Evolutionary conservation across 2,329 filamentous ascomycete species (phyloP), one percentile per base, ranked within the genome.

Genomic region (Kalaharituber pfeilii): DNA sequence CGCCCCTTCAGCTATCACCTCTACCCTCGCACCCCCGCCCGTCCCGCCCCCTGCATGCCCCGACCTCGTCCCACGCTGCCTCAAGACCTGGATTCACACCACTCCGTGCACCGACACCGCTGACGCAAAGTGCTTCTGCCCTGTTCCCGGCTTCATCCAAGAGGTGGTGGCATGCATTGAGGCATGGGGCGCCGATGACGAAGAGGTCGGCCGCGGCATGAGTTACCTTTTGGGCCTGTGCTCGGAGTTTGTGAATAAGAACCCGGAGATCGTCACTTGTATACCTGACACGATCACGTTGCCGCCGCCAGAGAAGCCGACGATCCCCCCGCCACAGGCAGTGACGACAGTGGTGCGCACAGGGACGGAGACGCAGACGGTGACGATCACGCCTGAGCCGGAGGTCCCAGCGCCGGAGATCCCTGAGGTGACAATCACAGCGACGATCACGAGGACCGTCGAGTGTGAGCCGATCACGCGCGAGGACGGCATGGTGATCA

Each of bases 171-270:
- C 77, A 58, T 96, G 89, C 71, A 75, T 96, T 63, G 79, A 81
- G 65, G 77, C 87, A 55, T 82, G 87, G 75, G 83, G 81, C 60
- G 74, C 75, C 56, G 75, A 75, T 56, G 75, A 81, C 57, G 72
- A 76, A 47, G 76, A 84, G 66, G 75, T 89, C 62, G 73, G 78
- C 53, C 71, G 79, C 63, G 85, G 86, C 57, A 75, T 91, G 56
- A 76, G 77, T 64, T 94, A 85, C 78, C 82, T 95, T 74, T 82
- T 88, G 69, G 88, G 88, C 67, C 85, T 96, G 70, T 96, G 89
- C 72, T 86, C 84, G 55, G 71, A 76, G 52, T 81, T 82, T 69
- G 76, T 86, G 30, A 73, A 76, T 15, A 64, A 76, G 66, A 94
- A 95, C 77, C 86, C 88, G n/a, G 20, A 13, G 2, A 84, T 96